Evolutionary conservation across 345 rosid species (phyloP), one percentile per base, ranked within the genome.

Genomic region (Populus ilicifolia): DNA sequence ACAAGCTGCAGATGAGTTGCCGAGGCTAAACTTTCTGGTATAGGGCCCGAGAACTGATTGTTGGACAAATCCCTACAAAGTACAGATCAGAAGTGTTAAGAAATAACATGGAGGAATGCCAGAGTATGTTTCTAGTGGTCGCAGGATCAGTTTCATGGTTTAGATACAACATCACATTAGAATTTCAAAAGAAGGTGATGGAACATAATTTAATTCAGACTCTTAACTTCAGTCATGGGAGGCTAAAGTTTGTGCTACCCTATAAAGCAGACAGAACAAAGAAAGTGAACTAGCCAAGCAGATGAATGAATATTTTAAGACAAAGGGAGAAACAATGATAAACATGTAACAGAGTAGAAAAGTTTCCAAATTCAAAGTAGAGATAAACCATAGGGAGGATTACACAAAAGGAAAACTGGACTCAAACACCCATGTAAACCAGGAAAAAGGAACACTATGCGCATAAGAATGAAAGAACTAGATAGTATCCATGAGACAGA

Each of bases 61-160:
- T 89, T 80, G 54, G 98, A 92, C 78, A 96, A 89, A 83, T 96
- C 99, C 85, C 99, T 93, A 82, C 78, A 75, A 83, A 56, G 63
- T 29, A 75, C 13, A 72, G 69, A 73, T 30, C 20, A 10, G 68
- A 77, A 38, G 50, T 44, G 38, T 10, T 50, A 35, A 36, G 50
- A 16, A 39, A 67, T 27, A 69, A 43, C 44, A 46, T 29, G 25
- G 9, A 38, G 27, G 25, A n/a, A 11, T 23, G 39, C 27, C 36
- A 36, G 18, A n/a, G 64, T 7, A 30, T 65, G 71, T n/a, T 21
- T n/a, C 21, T n/a, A 23, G 38, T n/a, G 21, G 17, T 23, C 5
- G 2, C 25, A 3, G 38, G 29, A 14, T 29, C 16, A 33, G 35
- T 46, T 20, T 30, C 44, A 4, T 21, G 3, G 68, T 20, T 27